These are phyloP conservation scores for Cryptosporidium sp. DNA, from an alignment of 169 alveolate genomes.

Conservation along the genomic window DNA sequence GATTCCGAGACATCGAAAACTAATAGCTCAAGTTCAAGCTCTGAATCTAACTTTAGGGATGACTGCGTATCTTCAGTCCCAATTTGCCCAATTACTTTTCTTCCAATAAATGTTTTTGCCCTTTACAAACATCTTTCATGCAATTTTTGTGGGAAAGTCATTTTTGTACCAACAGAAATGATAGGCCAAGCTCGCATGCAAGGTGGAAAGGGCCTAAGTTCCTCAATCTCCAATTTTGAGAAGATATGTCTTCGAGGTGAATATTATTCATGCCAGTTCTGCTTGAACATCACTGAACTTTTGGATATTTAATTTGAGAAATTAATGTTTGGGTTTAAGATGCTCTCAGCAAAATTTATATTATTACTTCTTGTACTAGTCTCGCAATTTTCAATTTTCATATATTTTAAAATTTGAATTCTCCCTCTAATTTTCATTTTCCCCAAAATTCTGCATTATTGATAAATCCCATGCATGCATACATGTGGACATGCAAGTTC, in stretches of 20 bases:
- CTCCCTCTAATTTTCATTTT: neutral
- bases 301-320: conserved; percentile 24
- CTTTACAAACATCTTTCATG: conserved; percentile 29
- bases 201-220: neutral
- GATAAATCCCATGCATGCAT: conserved; percentile 41
- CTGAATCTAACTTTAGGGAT: neutral
- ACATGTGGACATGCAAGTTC: conserved; percentile 17
- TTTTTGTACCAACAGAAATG: conserved; percentile 13
- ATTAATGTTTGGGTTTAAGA: neutral
- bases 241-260: neutral
- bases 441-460: neutral
- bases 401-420: neutral
- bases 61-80: conserved; percentile 33
- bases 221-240: conserved; percentile 15
- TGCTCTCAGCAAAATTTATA: neutral
- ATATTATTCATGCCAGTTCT: conserved; percentile 40
- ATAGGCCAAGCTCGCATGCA: neutral
- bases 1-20: neutral
- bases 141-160: conserved; percentile 56
- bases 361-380: neutral
- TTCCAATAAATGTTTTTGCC: conserved; percentile 30
- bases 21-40: neutral
- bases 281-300: conserved; percentile 16
- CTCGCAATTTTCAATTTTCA: neutral
- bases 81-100: conserved; percentile 68